Base-by-base conservation (phyloP, 257 asterid genomes). In the Leptodermis oblonga region DNA sequence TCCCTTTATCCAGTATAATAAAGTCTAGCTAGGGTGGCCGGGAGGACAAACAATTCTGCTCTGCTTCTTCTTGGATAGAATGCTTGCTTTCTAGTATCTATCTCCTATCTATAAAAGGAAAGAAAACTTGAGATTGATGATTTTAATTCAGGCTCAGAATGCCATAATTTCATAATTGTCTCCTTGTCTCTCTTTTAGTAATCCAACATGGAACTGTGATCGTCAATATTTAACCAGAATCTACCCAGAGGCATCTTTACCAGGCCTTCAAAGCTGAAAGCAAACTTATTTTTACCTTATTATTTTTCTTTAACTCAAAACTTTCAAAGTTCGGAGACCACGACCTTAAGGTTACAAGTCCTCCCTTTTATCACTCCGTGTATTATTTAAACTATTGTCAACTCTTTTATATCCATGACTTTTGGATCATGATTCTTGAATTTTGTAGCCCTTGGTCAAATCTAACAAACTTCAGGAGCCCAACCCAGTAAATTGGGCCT, bases 1-100 rank as follows among this genome's bases (percentile, higher is more conserved):
- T n/a, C n/a, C 61, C 61, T 30, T 30, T 12, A 56, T 4, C 26
- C 20, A 56, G 13, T 14, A n/a, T 12, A 39, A 39, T 5, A 39
- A 5, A 5, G 7, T n/a, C n/a, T n/a, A n/a, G n/a, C n/a, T n/a
- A n/a, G n/a, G 14, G 1, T 31, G 20, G 28, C 22, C n/a, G n/a
- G n/a, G 1, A 31, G 22, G 49, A 36, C 53, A 54, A 36, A 23
- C 41, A 31, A 39, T 17, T 34, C n/a, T n/a, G n/a, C n/a, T 68
- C 36, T 55, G 45, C 30, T 68, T 68, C 51, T 53, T 53, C 69
- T 14, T 36, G 7, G 25, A 59, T 59, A 17, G 63, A 58, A 58
- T 1, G 11, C 11, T 7, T 4, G 15, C 48, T 42, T 4, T n/a
- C 5, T 42, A 42, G 48, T 42, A 42, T 7, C 11, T 1, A 1